Evolutionary conservation across 768 basidiomycete genomes (phyloP).

Genomic region (Phylloporus arenicola): DNA sequence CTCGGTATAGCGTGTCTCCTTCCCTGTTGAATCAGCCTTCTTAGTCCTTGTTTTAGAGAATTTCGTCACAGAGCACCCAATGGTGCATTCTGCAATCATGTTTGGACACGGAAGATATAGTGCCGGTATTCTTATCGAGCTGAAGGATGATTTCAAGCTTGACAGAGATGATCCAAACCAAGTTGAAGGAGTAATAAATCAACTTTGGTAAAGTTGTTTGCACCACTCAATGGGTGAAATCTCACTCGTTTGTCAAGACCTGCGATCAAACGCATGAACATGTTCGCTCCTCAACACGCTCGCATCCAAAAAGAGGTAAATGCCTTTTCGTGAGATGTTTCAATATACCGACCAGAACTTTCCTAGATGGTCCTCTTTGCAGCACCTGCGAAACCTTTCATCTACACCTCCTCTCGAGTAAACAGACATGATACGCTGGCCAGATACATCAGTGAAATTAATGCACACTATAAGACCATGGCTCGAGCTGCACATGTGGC

Average conservation of each 20-base stretch:
- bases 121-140: conserved; percentile 14
- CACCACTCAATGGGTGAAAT: neutral
- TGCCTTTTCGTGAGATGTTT: neutral
- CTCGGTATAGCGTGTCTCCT: conserved; percentile 12
- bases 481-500: neutral
- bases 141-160: conserved; percentile 5
- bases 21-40: neutral
- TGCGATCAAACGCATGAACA: neutral
- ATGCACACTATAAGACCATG: neutral
- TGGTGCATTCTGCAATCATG: conserved; percentile 14
- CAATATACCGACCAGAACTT: neutral
- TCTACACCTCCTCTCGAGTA: neutral
- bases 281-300: neutral
- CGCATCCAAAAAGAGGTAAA: neutral
- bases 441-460: neutral
- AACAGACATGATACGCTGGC: neutral
- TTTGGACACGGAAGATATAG: conserved; percentile 20
- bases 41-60: conserved; percentile 8
- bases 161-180: conserved; percentile 7
- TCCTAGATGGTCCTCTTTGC: neutral
- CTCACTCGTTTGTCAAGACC: neutral
- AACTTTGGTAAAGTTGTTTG: neutral
- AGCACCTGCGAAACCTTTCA: neutral
- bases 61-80: conserved; percentile 9
- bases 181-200: conserved; percentile 9